phyloP scores from a whole-genome alignment of 192 early-diverging fungal species.

The Umbelopsis isabellina region DNA sequence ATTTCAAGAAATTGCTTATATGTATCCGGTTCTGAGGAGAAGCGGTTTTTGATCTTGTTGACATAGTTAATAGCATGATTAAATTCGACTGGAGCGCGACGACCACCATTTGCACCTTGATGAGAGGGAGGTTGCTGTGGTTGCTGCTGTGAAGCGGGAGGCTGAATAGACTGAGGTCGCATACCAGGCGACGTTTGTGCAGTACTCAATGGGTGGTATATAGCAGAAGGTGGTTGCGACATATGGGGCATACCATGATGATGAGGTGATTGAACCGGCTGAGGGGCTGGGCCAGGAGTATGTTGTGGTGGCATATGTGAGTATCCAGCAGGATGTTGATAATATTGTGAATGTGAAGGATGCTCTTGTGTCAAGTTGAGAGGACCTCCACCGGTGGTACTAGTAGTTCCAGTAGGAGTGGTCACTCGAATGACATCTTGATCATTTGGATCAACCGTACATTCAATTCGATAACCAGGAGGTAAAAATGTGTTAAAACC shows the following conservation, averaged over 20 bases:
- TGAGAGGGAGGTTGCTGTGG: slow-evolving; percentile 17
- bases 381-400: slow-evolving; percentile 37
- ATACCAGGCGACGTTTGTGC: slow-evolving; percentile 15
- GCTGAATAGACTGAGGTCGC: slow-evolving; percentile 14
- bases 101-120: not conserved
- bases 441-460: slow-evolving; percentile 75
- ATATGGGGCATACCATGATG: slow-evolving; percentile 17
- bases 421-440: slow-evolving; percentile 78
- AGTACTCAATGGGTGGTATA: slow-evolving; percentile 18
- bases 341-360: slow-evolving; percentile 24
- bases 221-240: slow-evolving; percentile 11
- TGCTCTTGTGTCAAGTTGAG: slow-evolving; percentile 16
- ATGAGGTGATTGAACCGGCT: slow-evolving; percentile 30
- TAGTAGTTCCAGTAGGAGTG: slow-evolving; percentile 73
- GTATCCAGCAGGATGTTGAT: slow-evolving; percentile 37
- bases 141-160: slow-evolving; percentile 11
- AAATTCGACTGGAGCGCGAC: slow-evolving; percentile 84
- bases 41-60: slow-evolving; percentile 98
- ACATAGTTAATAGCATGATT: slow-evolving; percentile 99
- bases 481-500: slow-evolving; percentile 99
- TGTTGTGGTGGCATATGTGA: slow-evolving; percentile 41
- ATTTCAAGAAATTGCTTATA: slow-evolving; percentile 98
- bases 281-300: slow-evolving; percentile 34
- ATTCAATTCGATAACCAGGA: slow-evolving; percentile 93
- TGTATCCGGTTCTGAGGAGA: slow-evolving; percentile 86